Evolutionary conservation across 768 basidiomycete genomes (phyloP).

Genomic region (Termitomyces titanicus): DNA sequence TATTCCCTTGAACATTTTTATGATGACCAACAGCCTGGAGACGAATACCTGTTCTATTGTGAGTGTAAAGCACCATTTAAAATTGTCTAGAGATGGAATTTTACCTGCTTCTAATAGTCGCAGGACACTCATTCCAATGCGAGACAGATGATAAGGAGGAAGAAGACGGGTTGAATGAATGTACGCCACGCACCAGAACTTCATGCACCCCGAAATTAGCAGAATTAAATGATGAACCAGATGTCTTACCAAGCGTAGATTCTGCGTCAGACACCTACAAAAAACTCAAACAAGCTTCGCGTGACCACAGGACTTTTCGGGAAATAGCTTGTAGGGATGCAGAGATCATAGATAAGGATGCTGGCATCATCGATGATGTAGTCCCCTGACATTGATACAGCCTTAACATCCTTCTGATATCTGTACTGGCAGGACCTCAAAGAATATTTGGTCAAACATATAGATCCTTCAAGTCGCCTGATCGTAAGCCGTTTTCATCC

Average conservation of each 20-base stretch:
- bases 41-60: neutral
- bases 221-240: neutral
- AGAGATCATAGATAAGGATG: neutral
- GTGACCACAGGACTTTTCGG: neutral
- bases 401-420: neutral
- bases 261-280: neutral
- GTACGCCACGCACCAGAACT: neutral
- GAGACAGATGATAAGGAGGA: neutral
- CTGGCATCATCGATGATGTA: neutral
- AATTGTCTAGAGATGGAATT: no score
- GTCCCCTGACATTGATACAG: no score
- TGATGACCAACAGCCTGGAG: neutral
- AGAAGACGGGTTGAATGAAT: neutral
- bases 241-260: neutral
- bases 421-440: neutral
- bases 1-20: neutral
- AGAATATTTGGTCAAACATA: neutral
- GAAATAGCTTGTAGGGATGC: neutral
- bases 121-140: neutral
- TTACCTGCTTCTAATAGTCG: neutral
- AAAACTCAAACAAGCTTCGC: neutral
- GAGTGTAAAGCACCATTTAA: neutral
- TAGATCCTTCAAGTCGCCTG: neutral
- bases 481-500: neutral
- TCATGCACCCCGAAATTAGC: no score